Evolutionary conservation across 306 rosid species (phyloP).

Genomic region (Quercus aquifolioides): DNA sequence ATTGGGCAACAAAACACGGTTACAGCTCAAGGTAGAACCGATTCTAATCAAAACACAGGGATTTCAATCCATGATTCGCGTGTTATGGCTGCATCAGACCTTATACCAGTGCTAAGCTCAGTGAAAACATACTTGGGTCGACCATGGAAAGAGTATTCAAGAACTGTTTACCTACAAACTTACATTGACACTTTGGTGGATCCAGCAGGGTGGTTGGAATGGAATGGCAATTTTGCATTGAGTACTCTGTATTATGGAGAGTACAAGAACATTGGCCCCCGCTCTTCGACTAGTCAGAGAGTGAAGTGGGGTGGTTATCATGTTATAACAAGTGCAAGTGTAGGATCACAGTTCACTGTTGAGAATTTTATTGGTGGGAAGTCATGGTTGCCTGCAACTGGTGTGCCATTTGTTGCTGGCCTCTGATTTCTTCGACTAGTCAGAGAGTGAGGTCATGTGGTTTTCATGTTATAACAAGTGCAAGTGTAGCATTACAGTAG

Average conservation of each 20-base stretch:
- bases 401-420: constrained; percentile 38
- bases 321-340: constrained; percentile 26
- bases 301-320: constrained; percentile 56
- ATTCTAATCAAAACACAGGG: constrained; percentile 51
- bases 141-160: constrained; percentile 53
- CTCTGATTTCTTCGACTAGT: constrained; percentile 34
- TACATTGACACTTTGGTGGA: constrained; percentile 36
- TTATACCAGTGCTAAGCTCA: constrained; percentile 19
- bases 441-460: constrained; percentile 48
- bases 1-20: constrained; percentile 33
- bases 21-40: constrained; percentile 56
- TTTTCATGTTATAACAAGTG: constrained; percentile 30
- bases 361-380: constrained; percentile 42
- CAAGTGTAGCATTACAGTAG: constrained; percentile 32
- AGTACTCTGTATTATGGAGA: constrained; percentile 54
- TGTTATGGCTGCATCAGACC: constrained; percentile 40
- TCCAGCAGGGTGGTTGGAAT: constrained; percentile 57
- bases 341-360: constrained; percentile 37
- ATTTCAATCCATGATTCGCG: constrained; percentile 39
- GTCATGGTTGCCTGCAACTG: constrained; percentile 48
- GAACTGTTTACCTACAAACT: constrained; percentile 37
- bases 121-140: constrained; percentile 45
- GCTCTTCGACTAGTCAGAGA: constrained; percentile 34
- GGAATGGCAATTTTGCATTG: constrained; percentile 51
- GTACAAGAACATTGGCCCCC: constrained; percentile 45